Evolutionary conservation across 2,329 filamentous ascomycete genomes (phyloP), one percentile per base, ranked within the genome.

Genomic region (Penicillium sp.): DNA sequence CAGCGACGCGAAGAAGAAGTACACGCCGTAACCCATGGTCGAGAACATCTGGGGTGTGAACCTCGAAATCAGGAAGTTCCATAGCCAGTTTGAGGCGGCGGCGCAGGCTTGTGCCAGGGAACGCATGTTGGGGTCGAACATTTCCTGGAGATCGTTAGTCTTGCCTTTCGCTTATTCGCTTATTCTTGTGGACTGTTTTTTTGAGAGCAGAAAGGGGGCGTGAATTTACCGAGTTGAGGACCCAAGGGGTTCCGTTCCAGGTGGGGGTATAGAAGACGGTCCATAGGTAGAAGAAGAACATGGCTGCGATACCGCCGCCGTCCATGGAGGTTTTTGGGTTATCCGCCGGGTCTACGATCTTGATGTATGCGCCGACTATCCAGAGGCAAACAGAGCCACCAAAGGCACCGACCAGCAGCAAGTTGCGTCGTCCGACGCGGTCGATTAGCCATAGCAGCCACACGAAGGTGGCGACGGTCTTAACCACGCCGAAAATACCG

Each of bases 201-300:
- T 23, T 38, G 8, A 13, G 38, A 7, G n/a, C 32, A 3, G 8
- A 20, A 20, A n/a, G 29, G 27, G n/a, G 23, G 27, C 20, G 27
- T 47, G 15, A 8, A 53, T 62, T 54, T 61, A 68, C 65, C 23
- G 78, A 79, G 73, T 88, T 88, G 63, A 88, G 72, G 23, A 90
- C 85, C 87, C 87, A 90, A 0, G 86, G 86, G 0, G 84, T 87
- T 1, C 84, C 84, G 62, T 88, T 88, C 84, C 84, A 88, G 0
- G 81, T 80, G 0, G 81, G 84, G 0, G 84, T 87, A 71, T 89
- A 90, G 69, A 85, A 86, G 1, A 79, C 80, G 0, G 85, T 88
- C 82, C 83, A 88, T 1, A 89, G 76, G 62, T 88, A 88, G 72
- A 88, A 87, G 76, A 88, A 87, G 54, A 79, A 72, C 53, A 80